These are phyloP conservation scores for Mollisia scopiformis DNA, from an alignment of 2,329 filamentous ascomycete species.

Conservation along the genomic window DNA sequence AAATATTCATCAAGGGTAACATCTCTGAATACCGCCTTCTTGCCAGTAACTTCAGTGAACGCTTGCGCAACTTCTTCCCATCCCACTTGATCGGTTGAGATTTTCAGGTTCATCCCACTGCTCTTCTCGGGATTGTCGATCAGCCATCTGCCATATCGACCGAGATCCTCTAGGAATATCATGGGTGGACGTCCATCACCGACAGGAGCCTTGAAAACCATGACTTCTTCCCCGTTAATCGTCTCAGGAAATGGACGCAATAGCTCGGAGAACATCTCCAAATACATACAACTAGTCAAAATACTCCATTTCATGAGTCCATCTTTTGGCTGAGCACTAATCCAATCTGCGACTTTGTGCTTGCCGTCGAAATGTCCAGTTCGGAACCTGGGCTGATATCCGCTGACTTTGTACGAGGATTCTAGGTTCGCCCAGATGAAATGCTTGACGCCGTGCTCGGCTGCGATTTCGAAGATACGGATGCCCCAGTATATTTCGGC, in stretches of 20 bases:
- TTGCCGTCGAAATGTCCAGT: slow-evolving; percentile 46
- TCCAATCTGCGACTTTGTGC: slow-evolving; percentile 34
- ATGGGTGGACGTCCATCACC: slow-evolving; percentile 21
- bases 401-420: slow-evolving; percentile 41
- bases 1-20: slow-evolving; percentile 26
- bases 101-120: slow-evolving; percentile 29
- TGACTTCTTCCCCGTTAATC: slow-evolving; percentile 8
- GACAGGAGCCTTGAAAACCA: slow-evolving; percentile 24
- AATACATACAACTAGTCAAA: slow-evolving; percentile 37
- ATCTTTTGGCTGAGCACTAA: slow-evolving; percentile 19
- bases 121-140: slow-evolving; percentile 29
- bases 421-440: slow-evolving; percentile 43
- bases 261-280: slow-evolving; percentile 33
- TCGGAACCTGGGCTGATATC: slow-evolving; percentile 40
- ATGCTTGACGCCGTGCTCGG: slow-evolving; percentile 30
- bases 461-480: slow-evolving; percentile 36
- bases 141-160: slow-evolving; percentile 31
- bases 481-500: slow-evolving; percentile 42
- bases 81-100: slow-evolving; percentile 29
- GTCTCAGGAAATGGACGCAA: slow-evolving; percentile 18
- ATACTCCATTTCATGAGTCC: slow-evolving; percentile 27
- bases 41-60: slow-evolving; percentile 25
- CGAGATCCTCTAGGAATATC: slow-evolving; percentile 32
- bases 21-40: slow-evolving; percentile 23
- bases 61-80: slow-evolving; percentile 21